A percentile compares a stretch with the other conserved stretches of the same genome.
Conservation (phyloP, 1,284 basidiomycete species). For the Ceratobasidium sp. region DNA sequence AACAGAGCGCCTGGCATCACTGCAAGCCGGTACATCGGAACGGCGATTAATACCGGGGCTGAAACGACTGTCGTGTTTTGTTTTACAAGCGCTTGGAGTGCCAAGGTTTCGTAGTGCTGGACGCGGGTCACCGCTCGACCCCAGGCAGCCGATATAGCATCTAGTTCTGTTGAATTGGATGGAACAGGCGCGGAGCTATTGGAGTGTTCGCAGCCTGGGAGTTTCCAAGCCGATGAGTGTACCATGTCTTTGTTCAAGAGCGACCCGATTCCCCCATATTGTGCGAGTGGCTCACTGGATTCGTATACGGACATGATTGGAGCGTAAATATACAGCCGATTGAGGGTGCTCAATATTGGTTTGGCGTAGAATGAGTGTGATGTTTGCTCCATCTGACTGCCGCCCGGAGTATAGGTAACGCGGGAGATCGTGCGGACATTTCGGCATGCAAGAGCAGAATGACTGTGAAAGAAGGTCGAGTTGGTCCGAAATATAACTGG, state of each 20-base stretch:
- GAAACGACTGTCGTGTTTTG: not conserved
- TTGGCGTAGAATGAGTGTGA: constrained; percentile 16
- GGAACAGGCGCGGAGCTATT: too few species aligned
- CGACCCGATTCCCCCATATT: not conserved
- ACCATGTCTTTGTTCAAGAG: not conserved
- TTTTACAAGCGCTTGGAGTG: constrained; percentile 1
- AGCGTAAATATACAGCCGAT: not conserved
- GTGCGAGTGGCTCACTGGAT: not conserved
- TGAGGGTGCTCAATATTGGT: constrained; percentile 4
- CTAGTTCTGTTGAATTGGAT: constrained; percentile 8
- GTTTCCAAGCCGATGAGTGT: not conserved
- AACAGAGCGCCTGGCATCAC: too few species aligned
- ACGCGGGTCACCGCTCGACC: not conserved
- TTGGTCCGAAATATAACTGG: not conserved
- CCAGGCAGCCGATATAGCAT: constrained; percentile 12
- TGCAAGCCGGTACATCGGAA: not conserved
- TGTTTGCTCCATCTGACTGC: not conserved
- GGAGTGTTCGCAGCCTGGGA: not conserved
- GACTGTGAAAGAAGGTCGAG: not conserved
- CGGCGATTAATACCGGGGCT: not conserved
- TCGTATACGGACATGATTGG: not conserved
- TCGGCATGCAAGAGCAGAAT: constrained; percentile 10
- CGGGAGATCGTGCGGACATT: constrained; percentile 15
- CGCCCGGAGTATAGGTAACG: not conserved
- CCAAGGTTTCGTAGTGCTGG: constrained; percentile 2